Percentiles rank a stretch among this genome's conserved stretches.
Evolutionary conservation across 2,329 filamentous ascomycete genomes (phyloP).

Genomic region (Ophiostoma himal-ulmi): DNA sequence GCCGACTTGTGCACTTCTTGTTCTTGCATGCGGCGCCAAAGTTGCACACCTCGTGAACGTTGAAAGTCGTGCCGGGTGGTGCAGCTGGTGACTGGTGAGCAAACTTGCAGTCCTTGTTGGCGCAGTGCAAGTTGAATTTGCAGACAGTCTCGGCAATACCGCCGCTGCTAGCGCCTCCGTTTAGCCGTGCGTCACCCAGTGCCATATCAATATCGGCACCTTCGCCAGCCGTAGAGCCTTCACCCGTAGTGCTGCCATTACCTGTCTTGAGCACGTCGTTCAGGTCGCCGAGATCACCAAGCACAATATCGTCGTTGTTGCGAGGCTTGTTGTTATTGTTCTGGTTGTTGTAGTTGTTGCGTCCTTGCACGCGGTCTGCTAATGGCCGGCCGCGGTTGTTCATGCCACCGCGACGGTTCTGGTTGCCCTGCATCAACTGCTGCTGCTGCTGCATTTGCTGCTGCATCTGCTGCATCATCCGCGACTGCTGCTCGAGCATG

Average conservation of each 20-base stretch:
- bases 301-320: constrained; percentile 42
- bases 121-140: constrained; percentile 84
- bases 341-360: constrained; percentile 43
- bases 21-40: constrained; percentile 95
- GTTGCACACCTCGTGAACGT: constrained; percentile 71
- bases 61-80: constrained; percentile 67
- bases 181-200: constrained; percentile 50
- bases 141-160: constrained; percentile 67
- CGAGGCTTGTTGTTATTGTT: constrained; percentile 47
- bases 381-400: constrained; percentile 40
- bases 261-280: constrained; percentile 13
- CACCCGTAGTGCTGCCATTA: constrained; percentile 33
- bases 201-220: constrained; percentile 59
- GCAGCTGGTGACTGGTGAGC: constrained; percentile 92
- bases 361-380: constrained; percentile 63
- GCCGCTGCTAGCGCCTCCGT: constrained; percentile 45
- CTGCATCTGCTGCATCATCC: constrained; percentile 74
- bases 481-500: constrained; percentile 83
- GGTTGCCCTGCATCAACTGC: constrained; percentile 48
- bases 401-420: constrained; percentile 39
- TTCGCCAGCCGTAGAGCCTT: constrained; percentile 28
- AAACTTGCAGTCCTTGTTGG: constrained; percentile 83
- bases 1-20: constrained; percentile 82
- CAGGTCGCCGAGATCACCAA: constrained; percentile 33
- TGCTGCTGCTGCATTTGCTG: constrained; percentile 53